Evolutionary conservation across 2,329 filamentous ascomycete genomes (phyloP).

Genomic region (Clonostachys chloroleuca): DNA sequence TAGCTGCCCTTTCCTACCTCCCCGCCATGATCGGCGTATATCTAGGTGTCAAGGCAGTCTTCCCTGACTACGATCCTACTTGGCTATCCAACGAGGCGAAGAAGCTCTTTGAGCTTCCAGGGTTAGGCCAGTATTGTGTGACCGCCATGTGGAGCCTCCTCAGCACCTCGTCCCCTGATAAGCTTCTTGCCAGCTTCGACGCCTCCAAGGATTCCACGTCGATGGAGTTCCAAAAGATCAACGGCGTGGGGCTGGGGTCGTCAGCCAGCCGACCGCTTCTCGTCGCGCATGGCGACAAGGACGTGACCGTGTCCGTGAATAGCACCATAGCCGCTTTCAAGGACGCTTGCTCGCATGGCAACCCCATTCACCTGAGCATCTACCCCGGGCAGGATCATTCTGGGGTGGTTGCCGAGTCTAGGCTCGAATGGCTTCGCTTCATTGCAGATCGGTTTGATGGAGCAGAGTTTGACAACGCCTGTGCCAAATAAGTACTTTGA

Average conservation of each 20-base stretch:
- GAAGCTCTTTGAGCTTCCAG: too few species aligned
- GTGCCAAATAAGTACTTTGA: too few species aligned
- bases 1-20: too few species aligned
- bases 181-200: slow-evolving; percentile 3
- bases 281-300: slow-evolving; percentile 22
- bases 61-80: too few species aligned
- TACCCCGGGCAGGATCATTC: slow-evolving; percentile 5
- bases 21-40: too few species aligned
- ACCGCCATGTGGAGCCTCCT: slow-evolving; percentile 20
- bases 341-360: slow-evolving; percentile 4
- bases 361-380: slow-evolving; percentile 7
- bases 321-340: slow-evolving; percentile 3
- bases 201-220: not conserved
- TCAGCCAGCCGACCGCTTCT: slow-evolving; percentile 20
- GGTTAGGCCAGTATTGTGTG: slow-evolving; percentile 1
- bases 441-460: slow-evolving; percentile 10
- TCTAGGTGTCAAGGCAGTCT: too few species aligned
- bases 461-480: too few species aligned
- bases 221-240: not conserved
- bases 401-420: slow-evolving; percentile 5
- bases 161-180: slow-evolving; percentile 1
- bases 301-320: slow-evolving; percentile 8
- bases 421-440: slow-evolving; percentile 9
- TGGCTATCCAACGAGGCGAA: too few species aligned
- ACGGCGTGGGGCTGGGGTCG: not conserved